phyloP scores from a whole-genome alignment of 1,284 basidiomycete species.

The Laetiporus sulphureus region DNA sequence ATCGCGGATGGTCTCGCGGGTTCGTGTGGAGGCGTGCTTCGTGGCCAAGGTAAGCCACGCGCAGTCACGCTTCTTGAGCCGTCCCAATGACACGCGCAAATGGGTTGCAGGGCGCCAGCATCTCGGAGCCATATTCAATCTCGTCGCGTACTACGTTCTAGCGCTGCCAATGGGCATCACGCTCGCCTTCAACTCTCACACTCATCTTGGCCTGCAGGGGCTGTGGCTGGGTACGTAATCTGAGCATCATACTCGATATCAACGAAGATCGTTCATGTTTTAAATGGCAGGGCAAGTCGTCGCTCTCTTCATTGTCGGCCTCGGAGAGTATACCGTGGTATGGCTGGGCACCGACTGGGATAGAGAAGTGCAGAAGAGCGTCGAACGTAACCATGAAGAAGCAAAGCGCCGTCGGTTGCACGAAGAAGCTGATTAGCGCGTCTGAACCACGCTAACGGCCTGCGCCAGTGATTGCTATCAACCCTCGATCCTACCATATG shows the following conservation, averaged over 20 bases:
- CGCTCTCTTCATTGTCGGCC: slow-evolving; percentile 61
- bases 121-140: slow-evolving; percentile 67
- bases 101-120: slow-evolving; percentile 54
- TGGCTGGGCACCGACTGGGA: slow-evolving; percentile 68
- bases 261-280: background rate
- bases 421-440: slow-evolving; percentile 3
- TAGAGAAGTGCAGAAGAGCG: slow-evolving; percentile 46
- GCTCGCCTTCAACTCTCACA: slow-evolving; percentile 45
- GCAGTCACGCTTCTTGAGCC: background rate
- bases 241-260: background rate
- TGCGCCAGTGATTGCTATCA: too few species aligned
- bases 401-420: slow-evolving; percentile 30
- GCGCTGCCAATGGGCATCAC: slow-evolving; percentile 69
- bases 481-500: too few species aligned
- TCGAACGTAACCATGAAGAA: slow-evolving; percentile 43
- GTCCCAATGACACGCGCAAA: background rate
- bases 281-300: slow-evolving; percentile 54
- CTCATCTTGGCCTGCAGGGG: slow-evolving; percentile 50
- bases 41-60: slow-evolving; percentile 47
- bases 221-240: slow-evolving; percentile 52
- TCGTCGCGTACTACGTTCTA: slow-evolving; percentile 71
- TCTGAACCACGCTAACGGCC: too few species aligned
- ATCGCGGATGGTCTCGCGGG: slow-evolving; percentile 69
- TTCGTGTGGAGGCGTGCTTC: slow-evolving; percentile 64
- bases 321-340: slow-evolving; percentile 58